phyloP scores from a whole-genome alignment of 1,139 yeast genomes.

The Candida freyschussii region DNA sequence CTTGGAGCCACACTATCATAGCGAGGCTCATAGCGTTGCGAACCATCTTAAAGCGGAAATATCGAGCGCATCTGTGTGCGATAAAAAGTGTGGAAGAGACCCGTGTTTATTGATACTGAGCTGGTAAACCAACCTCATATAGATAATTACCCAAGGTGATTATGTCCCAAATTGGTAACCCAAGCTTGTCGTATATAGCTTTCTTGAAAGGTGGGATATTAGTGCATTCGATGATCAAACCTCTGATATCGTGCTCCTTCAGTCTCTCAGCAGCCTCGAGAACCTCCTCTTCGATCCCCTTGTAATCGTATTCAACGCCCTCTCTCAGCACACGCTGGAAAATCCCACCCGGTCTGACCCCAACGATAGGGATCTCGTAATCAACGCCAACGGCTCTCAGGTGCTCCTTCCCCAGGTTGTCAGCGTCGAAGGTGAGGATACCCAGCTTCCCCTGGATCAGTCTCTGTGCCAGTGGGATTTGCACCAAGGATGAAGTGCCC shows the following conservation, averaged over 20 bases:
- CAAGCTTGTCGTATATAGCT: slow-evolving; percentile 8
- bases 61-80: no score
- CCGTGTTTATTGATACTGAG: no score
- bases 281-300: slow-evolving; percentile 47
- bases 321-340: slow-evolving; percentile 14
- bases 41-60: no score
- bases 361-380: slow-evolving; percentile 13
- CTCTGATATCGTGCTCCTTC: slow-evolving; percentile 11
- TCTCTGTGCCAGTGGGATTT: slow-evolving; percentile 14
- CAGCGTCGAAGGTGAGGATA: slow-evolving; percentile 15
- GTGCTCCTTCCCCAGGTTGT: slow-evolving; percentile 8
- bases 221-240: slow-evolving; percentile 15
- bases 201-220: slow-evolving; percentile 16
- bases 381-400: slow-evolving; percentile 15
- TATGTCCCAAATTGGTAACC: slow-evolving; percentile 16
- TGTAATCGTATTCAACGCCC: slow-evolving; percentile 58
- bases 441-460: slow-evolving; percentile 12
- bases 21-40: no score
- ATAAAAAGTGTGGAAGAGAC: no score
- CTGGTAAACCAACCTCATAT: slow-evolving; percentile 10
- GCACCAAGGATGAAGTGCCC: slow-evolving; percentile 16
- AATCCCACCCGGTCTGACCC: slow-evolving; percentile 12
- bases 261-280: slow-evolving; percentile 11
- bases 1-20: no score
- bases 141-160: slow-evolving; percentile 14